Evolutionary conservation across 2,329 filamentous ascomycete species (phyloP), one percentile per base, ranked within the genome.

Genomic region (Fusarium redolens): DNA sequence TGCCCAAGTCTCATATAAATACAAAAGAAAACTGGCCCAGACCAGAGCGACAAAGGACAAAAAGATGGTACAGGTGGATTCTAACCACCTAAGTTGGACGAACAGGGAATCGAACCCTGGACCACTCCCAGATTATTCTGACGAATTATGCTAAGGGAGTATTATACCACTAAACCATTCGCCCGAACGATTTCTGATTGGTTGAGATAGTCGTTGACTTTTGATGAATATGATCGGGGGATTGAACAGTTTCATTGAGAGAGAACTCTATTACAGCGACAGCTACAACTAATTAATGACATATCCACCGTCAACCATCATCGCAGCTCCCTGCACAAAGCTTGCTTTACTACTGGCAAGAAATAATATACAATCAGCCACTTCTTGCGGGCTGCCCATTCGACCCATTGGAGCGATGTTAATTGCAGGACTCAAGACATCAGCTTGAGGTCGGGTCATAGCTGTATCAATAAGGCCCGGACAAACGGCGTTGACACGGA

Each of bases 391-490:
- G 5, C 80, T 82, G 0, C 86, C 87, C 85, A 88, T 87, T 14
- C 87, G 79, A 58, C 79, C 79, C 85, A 88, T 86, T 0, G 86
- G 86, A 2, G 86, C 85, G 41, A 85, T 86, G 4, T 68, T 52
- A 4, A 67, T 40, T 4, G 65, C 63, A 3, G 55, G 40, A 8
- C 22, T 37, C 25, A 68, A 28, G 20, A 67, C 51, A 15, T 68
- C 37, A 1, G 62, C 63, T 72, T 5, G 80, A 81, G 20, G 81
- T 76, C 18, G 80, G 83, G 84, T 85, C 81, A 87, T 83, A 0
- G 85, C 84, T 7, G 86, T 86, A 38, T 85, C 83, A 31, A 88
- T 92, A 68, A 92, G 90, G 0, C 92, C 91, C 0, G 92, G 91
- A 38, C 88, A 91, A 55, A 93, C 87, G 25, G 90, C 92, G 78